Conservation (phyloP, 495 filamentous ascomycete genomes). For the Stereocaulon alpinum region DNA sequence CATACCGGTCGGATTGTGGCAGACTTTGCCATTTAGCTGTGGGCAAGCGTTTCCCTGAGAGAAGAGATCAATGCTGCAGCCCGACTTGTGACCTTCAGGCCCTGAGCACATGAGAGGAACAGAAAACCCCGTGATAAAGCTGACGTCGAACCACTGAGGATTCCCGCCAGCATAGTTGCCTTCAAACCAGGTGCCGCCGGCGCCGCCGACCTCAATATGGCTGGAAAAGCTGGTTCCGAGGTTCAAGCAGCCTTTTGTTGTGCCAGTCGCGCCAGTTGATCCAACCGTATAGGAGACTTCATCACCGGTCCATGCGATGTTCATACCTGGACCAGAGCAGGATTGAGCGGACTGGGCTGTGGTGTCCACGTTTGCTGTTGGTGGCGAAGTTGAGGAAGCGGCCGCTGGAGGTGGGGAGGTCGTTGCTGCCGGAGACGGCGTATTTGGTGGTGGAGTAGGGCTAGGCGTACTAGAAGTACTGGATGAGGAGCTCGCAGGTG, state of each 20-base stretch:
- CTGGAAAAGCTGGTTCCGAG: conserved; percentile 7
- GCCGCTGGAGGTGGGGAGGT: background rate
- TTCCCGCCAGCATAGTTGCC: conserved; percentile 2
- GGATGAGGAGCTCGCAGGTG: background rate
- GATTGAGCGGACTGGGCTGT: background rate
- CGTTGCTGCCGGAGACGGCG: background rate
- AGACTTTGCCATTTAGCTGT: background rate
- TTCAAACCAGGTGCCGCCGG: conserved; percentile 13
- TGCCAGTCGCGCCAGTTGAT: background rate
- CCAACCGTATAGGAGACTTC: background rate
- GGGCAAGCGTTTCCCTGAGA: conserved; percentile 1
- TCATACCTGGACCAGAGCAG: background rate
- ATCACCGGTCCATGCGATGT: conserved; percentile 1
- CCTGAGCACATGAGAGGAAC: conserved; percentile 11
- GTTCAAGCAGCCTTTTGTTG: conserved; percentile 10
- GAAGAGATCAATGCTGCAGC: conserved; percentile 11
- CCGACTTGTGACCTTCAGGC: conserved; percentile 3
- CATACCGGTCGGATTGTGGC: conserved; percentile 7
- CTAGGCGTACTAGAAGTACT: too few species aligned
- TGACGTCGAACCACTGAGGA: conserved; percentile 11
- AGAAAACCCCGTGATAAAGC: conserved; percentile 14
- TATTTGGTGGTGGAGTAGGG: background rate
- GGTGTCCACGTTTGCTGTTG: background rate
- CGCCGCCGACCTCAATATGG: conserved; percentile 9
- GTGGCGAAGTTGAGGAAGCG: background rate